Percentiles rank a stretch among this genome's conserved stretches.
phyloP scores from a whole-genome alignment of 2,329 filamentous ascomycete genomes.

The Cladophialophora exuberans region DNA sequence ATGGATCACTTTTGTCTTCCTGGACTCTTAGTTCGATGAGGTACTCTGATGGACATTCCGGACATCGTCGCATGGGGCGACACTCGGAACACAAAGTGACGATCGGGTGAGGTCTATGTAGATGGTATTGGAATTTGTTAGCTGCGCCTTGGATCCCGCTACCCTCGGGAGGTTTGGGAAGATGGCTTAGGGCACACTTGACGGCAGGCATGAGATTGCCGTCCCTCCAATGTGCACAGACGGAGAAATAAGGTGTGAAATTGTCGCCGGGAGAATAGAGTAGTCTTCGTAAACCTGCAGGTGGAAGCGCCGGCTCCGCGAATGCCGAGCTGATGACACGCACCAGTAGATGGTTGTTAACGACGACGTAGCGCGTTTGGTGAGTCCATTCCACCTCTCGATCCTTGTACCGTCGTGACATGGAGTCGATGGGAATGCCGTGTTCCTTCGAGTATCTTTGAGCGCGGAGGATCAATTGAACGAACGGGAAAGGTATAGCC shows the following conservation, averaged over 20 bases:
- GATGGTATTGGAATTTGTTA: slow-evolving; percentile 34
- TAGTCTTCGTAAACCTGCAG: slow-evolving; percentile 57
- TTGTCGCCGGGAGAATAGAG: slow-evolving; percentile 61
- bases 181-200: slow-evolving; percentile 64
- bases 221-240: slow-evolving; percentile 65
- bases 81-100: slow-evolving; percentile 59
- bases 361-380: slow-evolving; percentile 57
- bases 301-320: slow-evolving; percentile 55
- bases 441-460: slow-evolving; percentile 51
- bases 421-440: slow-evolving; percentile 51
- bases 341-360: slow-evolving; percentile 59
- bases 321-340: slow-evolving; percentile 60
- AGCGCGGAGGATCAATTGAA: slow-evolving; percentile 59
- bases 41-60: slow-evolving; percentile 66
- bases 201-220: slow-evolving; percentile 63
- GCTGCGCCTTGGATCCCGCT: slow-evolving; percentile 47
- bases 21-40: slow-evolving; percentile 62
- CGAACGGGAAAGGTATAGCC: slow-evolving; percentile 60
- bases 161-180: slow-evolving; percentile 51
- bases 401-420: slow-evolving; percentile 58
- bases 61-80: slow-evolving; percentile 63
- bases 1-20: slow-evolving; percentile 55
- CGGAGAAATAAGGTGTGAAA: slow-evolving; percentile 65
- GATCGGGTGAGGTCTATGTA: slow-evolving; percentile 46
- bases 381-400: slow-evolving; percentile 56